Evolutionary conservation across 2,329 filamentous ascomycete species (phyloP).

Genomic region (Paraphaeosphaeria minitans): DNA sequence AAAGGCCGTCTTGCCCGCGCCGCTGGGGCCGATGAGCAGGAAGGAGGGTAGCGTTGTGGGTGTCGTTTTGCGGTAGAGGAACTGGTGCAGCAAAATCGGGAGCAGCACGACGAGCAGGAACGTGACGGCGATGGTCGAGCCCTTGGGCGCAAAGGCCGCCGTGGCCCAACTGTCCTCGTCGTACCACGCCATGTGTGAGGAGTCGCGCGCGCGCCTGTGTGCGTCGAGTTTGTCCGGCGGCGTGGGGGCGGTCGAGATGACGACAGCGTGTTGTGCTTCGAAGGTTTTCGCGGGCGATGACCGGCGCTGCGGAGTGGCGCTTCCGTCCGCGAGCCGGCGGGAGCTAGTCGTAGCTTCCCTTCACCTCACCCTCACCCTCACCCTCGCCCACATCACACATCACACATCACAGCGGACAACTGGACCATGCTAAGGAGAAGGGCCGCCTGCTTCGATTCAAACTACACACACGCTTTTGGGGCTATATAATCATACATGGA

Average conservation of each 20-base stretch:
- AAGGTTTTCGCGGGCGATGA: constrained; percentile 6
- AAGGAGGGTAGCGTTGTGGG: constrained; percentile 75
- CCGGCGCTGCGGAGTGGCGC: constrained; percentile 5
- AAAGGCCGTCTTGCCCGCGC: constrained; percentile 85
- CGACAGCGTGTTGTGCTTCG: constrained; percentile 4
- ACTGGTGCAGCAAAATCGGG: constrained; percentile 77
- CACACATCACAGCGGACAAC: neutral
- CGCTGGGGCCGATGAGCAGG: constrained; percentile 79
- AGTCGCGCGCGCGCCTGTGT: neutral
- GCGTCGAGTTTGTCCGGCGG: neutral
- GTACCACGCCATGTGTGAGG: constrained; percentile 41
- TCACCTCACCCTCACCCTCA: constrained; percentile 33
- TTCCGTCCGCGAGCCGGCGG: constrained; percentile 18
- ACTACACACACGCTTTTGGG: constrained; percentile 30
- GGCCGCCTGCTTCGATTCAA: constrained; percentile 21
- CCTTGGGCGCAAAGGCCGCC: constrained; percentile 52
- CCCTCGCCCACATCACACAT: no score
- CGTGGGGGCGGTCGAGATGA: constrained; percentile 5
- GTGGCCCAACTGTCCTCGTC: constrained; percentile 53
- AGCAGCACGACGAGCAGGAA: constrained; percentile 71
- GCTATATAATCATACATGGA: constrained; percentile 47
- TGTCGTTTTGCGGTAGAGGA: constrained; percentile 70
- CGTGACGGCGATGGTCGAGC: constrained; percentile 66
- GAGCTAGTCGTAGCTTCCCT: constrained; percentile 35
- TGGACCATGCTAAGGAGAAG: constrained; percentile 11